These are phyloP conservation scores for Candida tammaniensis DNA, from an alignment of 805 yeast genomes.

Conservation along the genomic window DNA sequence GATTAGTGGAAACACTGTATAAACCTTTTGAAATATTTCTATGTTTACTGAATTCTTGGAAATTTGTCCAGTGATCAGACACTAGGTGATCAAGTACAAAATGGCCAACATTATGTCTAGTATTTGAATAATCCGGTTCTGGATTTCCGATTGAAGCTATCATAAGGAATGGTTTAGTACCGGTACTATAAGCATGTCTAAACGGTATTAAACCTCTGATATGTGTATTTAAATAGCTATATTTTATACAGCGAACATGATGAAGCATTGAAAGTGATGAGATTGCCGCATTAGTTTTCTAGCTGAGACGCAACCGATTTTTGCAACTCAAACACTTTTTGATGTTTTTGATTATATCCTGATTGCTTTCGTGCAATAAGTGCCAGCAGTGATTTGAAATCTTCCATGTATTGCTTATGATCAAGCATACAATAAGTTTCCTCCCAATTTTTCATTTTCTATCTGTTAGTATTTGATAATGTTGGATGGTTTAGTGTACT, in stretches of 20 bases:
- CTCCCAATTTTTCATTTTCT: constrained; percentile 9
- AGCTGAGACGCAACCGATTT: too few relatives aligned
- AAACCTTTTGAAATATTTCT: constrained; percentile 19
- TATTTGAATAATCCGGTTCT: constrained; percentile 52
- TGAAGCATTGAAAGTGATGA: too few relatives aligned
- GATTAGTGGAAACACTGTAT: constrained; percentile 18
- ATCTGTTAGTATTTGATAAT: constrained; percentile 1
- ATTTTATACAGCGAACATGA: too few relatives aligned
- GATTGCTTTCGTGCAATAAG: too few relatives aligned
- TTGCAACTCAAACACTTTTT: too few relatives aligned
- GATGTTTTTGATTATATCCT: too few relatives aligned
- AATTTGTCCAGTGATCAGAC: constrained; percentile 21
- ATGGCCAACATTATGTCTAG: constrained; percentile 83
- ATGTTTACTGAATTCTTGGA: constrained; percentile 18
- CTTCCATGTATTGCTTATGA: constrained; percentile 5
- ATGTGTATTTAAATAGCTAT: too few relatives aligned
- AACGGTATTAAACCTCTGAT: too few relatives aligned
- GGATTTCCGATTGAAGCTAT: constrained; percentile 77
- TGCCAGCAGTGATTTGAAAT: too few relatives aligned
- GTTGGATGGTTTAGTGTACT: not conserved
- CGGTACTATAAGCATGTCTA: too few relatives aligned
- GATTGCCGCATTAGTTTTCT: too few relatives aligned
- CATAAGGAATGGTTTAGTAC: constrained; percentile 11
- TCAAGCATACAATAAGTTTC: constrained; percentile 7
- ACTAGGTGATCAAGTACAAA: constrained; percentile 39